Evolutionary conservation across 805 yeast species (phyloP).

Genomic region (Kazachstania viticola): DNA sequence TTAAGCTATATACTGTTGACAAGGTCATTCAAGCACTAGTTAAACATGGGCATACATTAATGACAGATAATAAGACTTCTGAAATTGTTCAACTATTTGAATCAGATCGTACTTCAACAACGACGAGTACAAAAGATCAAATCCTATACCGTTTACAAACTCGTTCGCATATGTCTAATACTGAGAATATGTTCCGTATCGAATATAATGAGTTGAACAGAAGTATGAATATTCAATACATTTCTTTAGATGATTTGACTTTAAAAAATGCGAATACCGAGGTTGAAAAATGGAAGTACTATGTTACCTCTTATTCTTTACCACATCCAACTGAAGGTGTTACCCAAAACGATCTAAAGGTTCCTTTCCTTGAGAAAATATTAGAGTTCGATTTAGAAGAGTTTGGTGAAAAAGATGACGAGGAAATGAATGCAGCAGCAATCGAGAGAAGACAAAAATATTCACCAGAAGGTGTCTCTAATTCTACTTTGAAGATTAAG

Average conservation of each 20-base stretch:
- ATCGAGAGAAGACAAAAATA: slow-evolving; percentile 8
- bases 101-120: slow-evolving; percentile 51
- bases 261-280: slow-evolving; percentile 55
- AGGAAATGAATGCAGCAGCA: slow-evolving; percentile 1
- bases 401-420: slow-evolving; percentile 27
- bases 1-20: slow-evolving; percentile 84
- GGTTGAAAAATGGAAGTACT: slow-evolving; percentile 85
- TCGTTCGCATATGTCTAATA: slow-evolving; percentile 66
- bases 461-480: slow-evolving; percentile 45
- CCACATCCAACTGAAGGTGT: slow-evolving; percentile 97
- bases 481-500: slow-evolving; percentile 65
- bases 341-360: slow-evolving; percentile 56
- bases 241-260: slow-evolving; percentile 82
- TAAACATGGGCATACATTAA: slow-evolving; percentile 78
- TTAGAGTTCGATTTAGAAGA: slow-evolving; percentile 43
- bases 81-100: slow-evolving; percentile 77
- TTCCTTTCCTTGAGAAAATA: slow-evolving; percentile 66
- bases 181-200: slow-evolving; percentile 89
- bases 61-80: slow-evolving; percentile 68
- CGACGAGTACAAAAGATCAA: slow-evolving; percentile 75
- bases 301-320: slow-evolving; percentile 84
- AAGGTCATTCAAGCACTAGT: slow-evolving; percentile 75
- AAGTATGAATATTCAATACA: slow-evolving; percentile 61
- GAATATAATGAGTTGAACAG: slow-evolving; percentile 46
- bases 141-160: slow-evolving; percentile 84